These are phyloP conservation scores for Aspergillus sp. DNA, from an alignment of 2,329 filamentous ascomycete genomes.

Conservation along the genomic window DNA sequence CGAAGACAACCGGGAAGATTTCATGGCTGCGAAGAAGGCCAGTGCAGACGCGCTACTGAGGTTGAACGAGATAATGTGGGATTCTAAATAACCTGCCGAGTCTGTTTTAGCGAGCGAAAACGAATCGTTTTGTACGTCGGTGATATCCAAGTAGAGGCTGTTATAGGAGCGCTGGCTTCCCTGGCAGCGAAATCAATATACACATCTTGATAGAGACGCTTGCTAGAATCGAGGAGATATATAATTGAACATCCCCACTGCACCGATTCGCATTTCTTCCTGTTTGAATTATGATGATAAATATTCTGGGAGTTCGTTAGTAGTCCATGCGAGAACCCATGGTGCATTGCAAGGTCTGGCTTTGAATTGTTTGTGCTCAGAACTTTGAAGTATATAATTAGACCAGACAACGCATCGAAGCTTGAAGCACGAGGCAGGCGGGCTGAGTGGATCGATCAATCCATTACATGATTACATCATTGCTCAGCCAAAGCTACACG, in stretches of 20 bases:
- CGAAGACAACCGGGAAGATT: slow-evolving; percentile 45
- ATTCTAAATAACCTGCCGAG: slow-evolving; percentile 32
- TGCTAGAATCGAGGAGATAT: background rate
- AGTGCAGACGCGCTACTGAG: slow-evolving; percentile 45
- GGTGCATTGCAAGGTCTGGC: too few species aligned
- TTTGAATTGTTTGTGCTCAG: too few species aligned
- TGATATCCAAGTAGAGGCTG: background rate
- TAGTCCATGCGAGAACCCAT: too few species aligned
- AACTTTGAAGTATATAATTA: background rate
- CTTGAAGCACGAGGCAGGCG: too few species aligned
- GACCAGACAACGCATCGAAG: background rate
- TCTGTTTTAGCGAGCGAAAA: background rate
- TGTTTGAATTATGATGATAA: too few species aligned
- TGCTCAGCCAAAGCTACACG: background rate
- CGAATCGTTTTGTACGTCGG: background rate
- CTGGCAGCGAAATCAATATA: background rate
- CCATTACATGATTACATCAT: slow-evolving; percentile 1
- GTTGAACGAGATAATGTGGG: slow-evolving; percentile 51
- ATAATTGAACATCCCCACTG: too few species aligned
- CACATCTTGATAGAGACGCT: background rate
- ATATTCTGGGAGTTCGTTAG: too few species aligned
- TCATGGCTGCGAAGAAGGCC: slow-evolving; percentile 47
- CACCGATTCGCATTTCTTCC: too few species aligned
- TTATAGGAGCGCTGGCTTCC: background rate
- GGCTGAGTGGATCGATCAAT: background rate